Percentiles rank a stretch among this genome's conserved stretches.
Conservation (phyloP, 192 early-diverging fungal species). For the Phycomyces blakesleeanus region DNA sequence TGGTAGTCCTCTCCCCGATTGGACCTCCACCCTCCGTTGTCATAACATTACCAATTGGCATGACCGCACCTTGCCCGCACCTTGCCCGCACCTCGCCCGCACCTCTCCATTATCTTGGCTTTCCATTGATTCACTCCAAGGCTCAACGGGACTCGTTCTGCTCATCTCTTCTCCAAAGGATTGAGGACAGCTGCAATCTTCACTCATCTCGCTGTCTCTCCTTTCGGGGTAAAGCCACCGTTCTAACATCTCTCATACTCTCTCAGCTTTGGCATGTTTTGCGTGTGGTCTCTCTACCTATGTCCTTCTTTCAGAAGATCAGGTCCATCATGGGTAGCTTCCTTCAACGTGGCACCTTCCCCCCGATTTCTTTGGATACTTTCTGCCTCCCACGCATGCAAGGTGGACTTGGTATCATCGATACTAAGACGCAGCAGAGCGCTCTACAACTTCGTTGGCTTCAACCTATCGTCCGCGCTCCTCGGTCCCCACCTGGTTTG, state of each 20-base stretch:
- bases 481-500: no score
- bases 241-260: slow-evolving; percentile 2
- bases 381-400: neutral
- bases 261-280: slow-evolving; percentile 15
- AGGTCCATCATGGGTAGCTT: neutral
- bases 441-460: no score
- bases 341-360: neutral
- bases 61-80: neutral
- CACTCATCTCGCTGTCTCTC: neutral
- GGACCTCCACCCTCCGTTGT: neutral
- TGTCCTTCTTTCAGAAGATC: neutral
- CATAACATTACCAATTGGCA: neutral
- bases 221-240: neutral
- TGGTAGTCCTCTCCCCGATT: neutral
- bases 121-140: neutral
- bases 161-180: neutral
- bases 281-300: neutral
- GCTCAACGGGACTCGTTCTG: neutral
- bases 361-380: neutral
- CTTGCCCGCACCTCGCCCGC: neutral
- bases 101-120: no score
- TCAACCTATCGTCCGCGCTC: no score
- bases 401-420: neutral
- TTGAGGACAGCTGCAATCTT: neutral
- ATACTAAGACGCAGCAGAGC: neutral